A percentile compares a stretch with the other conserved stretches of the same genome.
Evolutionary conservation across 352 stramenopile genomes (phyloP).

Genomic region (Peronosclerospora sorghi): DNA sequence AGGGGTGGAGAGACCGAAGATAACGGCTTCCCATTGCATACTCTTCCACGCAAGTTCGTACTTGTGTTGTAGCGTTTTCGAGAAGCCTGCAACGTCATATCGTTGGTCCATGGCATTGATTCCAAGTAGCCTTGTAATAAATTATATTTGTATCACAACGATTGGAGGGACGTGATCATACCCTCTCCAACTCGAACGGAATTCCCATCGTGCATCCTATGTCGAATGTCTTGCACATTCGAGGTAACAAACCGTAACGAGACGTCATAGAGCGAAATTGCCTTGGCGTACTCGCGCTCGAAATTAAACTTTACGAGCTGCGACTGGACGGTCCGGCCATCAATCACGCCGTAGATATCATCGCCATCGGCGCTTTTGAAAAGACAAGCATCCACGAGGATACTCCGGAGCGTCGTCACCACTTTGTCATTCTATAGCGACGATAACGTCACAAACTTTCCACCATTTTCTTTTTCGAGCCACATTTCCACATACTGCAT

Average conservation of each 20-base stretch:
- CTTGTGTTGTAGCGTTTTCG: conserved; percentile 35
- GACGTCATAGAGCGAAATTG: conserved; percentile 65
- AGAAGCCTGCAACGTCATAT: neutral
- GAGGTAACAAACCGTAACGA: conserved; percentile 35
- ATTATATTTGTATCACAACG: conserved; percentile 67
- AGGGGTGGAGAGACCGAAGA: conserved; percentile 11
- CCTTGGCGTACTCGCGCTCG: conserved; percentile 43
- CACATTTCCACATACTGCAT: conserved; percentile 88
- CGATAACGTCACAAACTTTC: conserved; percentile 31
- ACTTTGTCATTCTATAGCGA: conserved; percentile 17
- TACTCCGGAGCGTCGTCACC: conserved; percentile 26
- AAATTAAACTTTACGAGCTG: conserved; percentile 66
- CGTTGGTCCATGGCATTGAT: conserved; percentile 11
- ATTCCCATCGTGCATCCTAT: neutral
- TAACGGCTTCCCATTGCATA: conserved; percentile 57
- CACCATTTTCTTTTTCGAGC: conserved; percentile 50
- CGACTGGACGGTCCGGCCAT: conserved; percentile 52
- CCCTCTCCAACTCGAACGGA: conserved; percentile 26
- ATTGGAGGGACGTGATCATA: conserved; percentile 46
- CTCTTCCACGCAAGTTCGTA: conserved; percentile 76
- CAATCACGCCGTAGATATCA: conserved; percentile 70
- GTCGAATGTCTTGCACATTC: neutral
- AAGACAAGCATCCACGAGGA: conserved; percentile 56
- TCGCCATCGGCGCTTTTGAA: conserved; percentile 59
- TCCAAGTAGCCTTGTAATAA: conserved; percentile 50